These are phyloP conservation scores for Colletotrichum sp. DNA, from an alignment of 2,329 filamentous ascomycete genomes.

Conservation along the genomic window DNA sequence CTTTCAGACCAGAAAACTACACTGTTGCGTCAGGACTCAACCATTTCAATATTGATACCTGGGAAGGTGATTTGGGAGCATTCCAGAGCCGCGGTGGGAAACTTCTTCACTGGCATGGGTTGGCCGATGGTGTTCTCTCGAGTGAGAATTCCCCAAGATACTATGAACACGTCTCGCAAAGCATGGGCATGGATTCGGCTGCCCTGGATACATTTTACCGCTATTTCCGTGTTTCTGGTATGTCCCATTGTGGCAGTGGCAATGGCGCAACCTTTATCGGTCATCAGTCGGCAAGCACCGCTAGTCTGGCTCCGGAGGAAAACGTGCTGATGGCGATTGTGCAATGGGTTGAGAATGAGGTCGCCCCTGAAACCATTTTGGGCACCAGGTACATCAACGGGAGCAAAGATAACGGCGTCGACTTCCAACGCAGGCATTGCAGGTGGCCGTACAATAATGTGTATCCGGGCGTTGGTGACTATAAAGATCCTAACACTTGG, in stretches of 20 bases:
- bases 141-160: slow-evolving; percentile 51
- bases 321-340: slow-evolving; percentile 34
- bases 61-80: slow-evolving; percentile 40
- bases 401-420: slow-evolving; percentile 26
- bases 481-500: slow-evolving; percentile 20
- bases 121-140: slow-evolving; percentile 45
- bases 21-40: slow-evolving; percentile 30
- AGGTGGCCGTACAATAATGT: slow-evolving; percentile 35
- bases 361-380: slow-evolving; percentile 30
- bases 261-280: slow-evolving; percentile 30
- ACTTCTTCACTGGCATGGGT: slow-evolving; percentile 52
- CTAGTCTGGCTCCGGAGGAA: slow-evolving; percentile 27
- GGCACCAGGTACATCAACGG: slow-evolving; percentile 37
- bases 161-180: slow-evolving; percentile 50
- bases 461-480: slow-evolving; percentile 24
- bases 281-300: slow-evolving; percentile 24
- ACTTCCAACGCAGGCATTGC: slow-evolving; percentile 37
- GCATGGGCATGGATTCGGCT: slow-evolving; percentile 39
- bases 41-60: slow-evolving; percentile 44
- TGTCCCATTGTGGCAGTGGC: slow-evolving; percentile 36
- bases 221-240: slow-evolving; percentile 34
- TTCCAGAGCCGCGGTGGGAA: slow-evolving; percentile 46
- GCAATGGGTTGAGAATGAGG: slow-evolving; percentile 35
- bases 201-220: slow-evolving; percentile 40
- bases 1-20: slow-evolving; percentile 37